phyloP scores from a whole-genome alignment of 768 basidiomycete genomes.

The Tricholoma saponaceum region DNA sequence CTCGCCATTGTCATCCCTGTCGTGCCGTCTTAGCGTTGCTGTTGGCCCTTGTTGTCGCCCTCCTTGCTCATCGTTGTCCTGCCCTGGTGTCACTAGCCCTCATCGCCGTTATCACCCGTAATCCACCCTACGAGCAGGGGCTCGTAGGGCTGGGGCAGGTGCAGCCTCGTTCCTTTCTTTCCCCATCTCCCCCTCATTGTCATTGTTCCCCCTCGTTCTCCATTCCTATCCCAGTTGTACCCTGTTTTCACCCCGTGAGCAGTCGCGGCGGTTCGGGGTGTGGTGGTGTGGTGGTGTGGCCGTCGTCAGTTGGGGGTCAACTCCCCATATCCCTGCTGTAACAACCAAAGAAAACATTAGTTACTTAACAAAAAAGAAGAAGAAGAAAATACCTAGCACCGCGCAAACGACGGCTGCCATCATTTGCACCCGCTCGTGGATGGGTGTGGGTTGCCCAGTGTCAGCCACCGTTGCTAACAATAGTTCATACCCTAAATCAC shows the following conservation, averaged over 20 bases:
- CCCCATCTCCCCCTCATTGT: not conserved
- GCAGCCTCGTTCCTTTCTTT: not conserved
- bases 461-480: no score
- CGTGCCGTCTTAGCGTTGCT: no score
- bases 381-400: not conserved
- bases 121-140: no score
- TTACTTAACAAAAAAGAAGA: not conserved
- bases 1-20: no score
- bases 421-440: not conserved
- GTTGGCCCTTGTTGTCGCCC: no score
- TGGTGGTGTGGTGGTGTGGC: not conserved
- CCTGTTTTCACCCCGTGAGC: no score
- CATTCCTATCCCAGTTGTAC: not conserved
- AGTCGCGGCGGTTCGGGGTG: not conserved
- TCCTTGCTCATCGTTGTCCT: no score
- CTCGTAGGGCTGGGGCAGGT: no score
- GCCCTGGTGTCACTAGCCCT: no score
- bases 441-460: no score
- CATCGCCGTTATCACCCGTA: no score
- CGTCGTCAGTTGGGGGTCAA: not conserved
- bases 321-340: not conserved
- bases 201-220: not conserved
- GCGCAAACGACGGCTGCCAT: not conserved
- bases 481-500: no score
- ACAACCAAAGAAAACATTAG: not conserved